Base-by-base conservation (phyloP, 2,329 filamentous ascomycete genomes). In the Ophiostoma sp. region DNA sequence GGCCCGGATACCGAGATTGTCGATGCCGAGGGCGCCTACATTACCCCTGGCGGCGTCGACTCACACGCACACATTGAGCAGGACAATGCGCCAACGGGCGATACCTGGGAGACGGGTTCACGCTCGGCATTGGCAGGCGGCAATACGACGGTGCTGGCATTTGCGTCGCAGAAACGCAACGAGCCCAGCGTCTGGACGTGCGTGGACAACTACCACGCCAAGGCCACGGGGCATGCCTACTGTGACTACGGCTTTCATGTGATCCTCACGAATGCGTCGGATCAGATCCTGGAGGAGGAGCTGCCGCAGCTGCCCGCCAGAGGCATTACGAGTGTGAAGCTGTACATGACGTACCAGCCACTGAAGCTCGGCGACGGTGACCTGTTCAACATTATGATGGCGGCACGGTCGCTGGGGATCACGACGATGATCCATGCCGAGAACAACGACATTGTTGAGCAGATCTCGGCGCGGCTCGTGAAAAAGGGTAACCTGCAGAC, bases 401-500 rank as follows among this genome's bases (percentile, higher is more conserved):
- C 79, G 14, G 79, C 82, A 8, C 76, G 77, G 3, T 78, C 75
- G 75, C 79, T 80, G 66, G 74, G 77, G 18, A 83, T 85, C 65
- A 78, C 82, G 9, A 86, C 84, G n/a, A 85, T 88, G 66, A 79
- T 89, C 69, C 83, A 90, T 72, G 81, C 83, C 71, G 86, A 92
- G 75, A 86, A 88, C 66, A 81, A 91, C 64, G 93, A 97, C 75
- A 63, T 77, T 79, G 40, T 74, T 72, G 70, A 3, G 40, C 72
- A 71, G 72, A 68, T 73, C 73, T 81, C 65, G 76, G 76, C 2
- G 70, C 76, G 5, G 66, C 70, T 81, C 9, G 70, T 76, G 65
- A 67, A 70, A 0, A 74, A 77, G 16, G 69, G 71, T 1, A 66
- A 71, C 9, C 67, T 67, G 77, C 81, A 52, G 16, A 81, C 79